Evolutionary conservation across 2,329 filamentous ascomycete genomes (phyloP).

Genomic region (Ophiostoma pallidulum): DNA sequence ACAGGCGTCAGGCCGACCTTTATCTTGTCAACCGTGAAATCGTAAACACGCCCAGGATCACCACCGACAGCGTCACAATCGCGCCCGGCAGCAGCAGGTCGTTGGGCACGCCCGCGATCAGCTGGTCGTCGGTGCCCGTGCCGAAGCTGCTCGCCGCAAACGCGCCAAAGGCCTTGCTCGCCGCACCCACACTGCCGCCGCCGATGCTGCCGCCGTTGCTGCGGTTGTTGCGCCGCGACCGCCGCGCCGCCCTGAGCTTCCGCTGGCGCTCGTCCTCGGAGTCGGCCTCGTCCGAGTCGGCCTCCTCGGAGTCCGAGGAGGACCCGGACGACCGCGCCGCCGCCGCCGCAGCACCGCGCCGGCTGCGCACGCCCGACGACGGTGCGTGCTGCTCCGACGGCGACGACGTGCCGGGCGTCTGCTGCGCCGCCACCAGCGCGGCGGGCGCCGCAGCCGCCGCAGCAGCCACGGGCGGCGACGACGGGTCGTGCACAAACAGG

Average conservation of each 20-base stretch:
- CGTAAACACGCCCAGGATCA: constrained; percentile 88
- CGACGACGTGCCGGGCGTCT: too few relatives aligned
- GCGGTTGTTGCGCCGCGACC: constrained; percentile 19
- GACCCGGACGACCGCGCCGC: constrained; percentile 17
- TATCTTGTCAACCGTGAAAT: constrained; percentile 57
- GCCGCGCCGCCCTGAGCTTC: constrained; percentile 23
- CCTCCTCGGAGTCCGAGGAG: constrained; percentile 40
- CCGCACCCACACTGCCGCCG: not conserved
- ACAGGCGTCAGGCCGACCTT: too few relatives aligned
- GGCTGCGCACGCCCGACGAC: constrained; percentile 2
- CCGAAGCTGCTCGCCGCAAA: constrained; percentile 11
- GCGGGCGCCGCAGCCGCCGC: constrained; percentile 18
- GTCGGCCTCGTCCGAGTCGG: constrained; percentile 34
- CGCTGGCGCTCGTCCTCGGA: constrained; percentile 23
- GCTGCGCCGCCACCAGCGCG: constrained; percentile 32
- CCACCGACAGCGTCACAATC: constrained; percentile 87
- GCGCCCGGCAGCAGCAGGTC: constrained; percentile 88
- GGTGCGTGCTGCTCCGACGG: too few relatives aligned
- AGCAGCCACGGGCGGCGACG: constrained; percentile 70
- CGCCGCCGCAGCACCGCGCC: constrained; percentile 6
- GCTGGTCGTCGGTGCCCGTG: constrained; percentile 44
- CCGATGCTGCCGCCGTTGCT: constrained; percentile 15
- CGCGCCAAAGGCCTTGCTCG: constrained; percentile 13
- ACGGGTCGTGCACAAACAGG: constrained; percentile 88
- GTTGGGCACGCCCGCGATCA: constrained; percentile 87